Conservation (phyloP, 192 early-diverging fungal species). For the Linnemannia schmuckeri region DNA sequence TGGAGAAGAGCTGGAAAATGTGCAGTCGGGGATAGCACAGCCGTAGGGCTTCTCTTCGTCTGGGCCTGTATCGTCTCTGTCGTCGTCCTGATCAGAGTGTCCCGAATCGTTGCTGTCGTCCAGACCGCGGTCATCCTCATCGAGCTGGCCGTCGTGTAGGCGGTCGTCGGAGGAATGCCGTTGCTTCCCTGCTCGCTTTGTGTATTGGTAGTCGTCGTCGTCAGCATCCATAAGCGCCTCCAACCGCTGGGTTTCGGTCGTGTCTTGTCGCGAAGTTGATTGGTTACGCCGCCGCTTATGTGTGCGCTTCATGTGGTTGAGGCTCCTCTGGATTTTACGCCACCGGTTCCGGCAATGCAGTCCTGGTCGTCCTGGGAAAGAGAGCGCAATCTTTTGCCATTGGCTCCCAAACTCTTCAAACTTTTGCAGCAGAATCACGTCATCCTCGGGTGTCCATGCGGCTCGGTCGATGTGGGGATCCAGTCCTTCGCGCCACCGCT, state of each 20-base stretch:
- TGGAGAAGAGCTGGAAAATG: constrained; percentile 40
- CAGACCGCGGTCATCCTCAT: constrained; percentile 29
- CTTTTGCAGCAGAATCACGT: constrained; percentile 70
- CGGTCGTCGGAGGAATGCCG: constrained; percentile 16
- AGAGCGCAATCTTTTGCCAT: constrained; percentile 84
- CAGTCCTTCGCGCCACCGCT: constrained; percentile 89
- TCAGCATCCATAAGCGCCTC: constrained; percentile 8
- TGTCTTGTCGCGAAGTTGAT: constrained; percentile 6
- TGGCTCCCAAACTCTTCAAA: constrained; percentile 77
- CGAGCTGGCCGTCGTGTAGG: constrained; percentile 15
- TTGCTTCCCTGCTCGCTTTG: neutral
- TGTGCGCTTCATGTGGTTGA: constrained; percentile 49
- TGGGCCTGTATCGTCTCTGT: constrained; percentile 23
- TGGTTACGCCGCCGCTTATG: constrained; percentile 52
- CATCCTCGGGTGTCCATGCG: constrained; percentile 79
- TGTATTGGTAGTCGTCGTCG: neutral
- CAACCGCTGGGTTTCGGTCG: constrained; percentile 8
- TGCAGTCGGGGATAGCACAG: constrained; percentile 45
- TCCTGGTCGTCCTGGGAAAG: constrained; percentile 80
- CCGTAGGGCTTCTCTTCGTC: constrained; percentile 54
- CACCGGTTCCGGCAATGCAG: constrained; percentile 85
- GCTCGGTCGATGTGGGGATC: constrained; percentile 85
- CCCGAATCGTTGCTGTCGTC: constrained; percentile 12
- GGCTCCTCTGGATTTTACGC: constrained; percentile 78
- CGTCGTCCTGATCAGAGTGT: constrained; percentile 13